Evolutionary conservation across 768 basidiomycete genomes (phyloP).

Genomic region (Boletellus sp.): DNA sequence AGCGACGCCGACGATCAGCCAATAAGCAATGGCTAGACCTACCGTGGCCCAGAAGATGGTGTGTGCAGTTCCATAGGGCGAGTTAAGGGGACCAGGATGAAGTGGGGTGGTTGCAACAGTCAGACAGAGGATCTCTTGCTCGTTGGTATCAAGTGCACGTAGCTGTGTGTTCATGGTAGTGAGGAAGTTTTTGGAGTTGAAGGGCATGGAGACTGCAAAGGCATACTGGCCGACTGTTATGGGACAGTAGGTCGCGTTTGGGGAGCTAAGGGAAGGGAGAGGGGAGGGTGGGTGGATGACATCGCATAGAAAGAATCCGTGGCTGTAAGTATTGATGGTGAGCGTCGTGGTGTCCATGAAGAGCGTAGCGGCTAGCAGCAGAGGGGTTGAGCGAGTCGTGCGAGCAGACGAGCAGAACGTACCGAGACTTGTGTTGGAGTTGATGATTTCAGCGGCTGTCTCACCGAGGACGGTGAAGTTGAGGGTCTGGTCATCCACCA

Average conservation of each 20-base stretch:
- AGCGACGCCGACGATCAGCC: conserved; percentile 75
- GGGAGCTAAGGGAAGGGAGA: conserved; percentile 42
- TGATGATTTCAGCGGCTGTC: conserved; percentile 56
- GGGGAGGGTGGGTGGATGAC: conserved; percentile 77
- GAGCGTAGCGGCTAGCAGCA: conserved; percentile 60
- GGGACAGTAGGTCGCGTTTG: conserved; percentile 63
- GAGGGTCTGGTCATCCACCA: conserved; percentile 47
- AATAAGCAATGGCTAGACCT: conserved; percentile 72
- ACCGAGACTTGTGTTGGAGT: conserved; percentile 66
- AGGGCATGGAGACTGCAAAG: conserved; percentile 70
- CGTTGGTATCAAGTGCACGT: conserved; percentile 84
- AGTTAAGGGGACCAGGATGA: conserved; percentile 47
- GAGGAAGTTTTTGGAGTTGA: conserved; percentile 62
- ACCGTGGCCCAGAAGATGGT: conserved; percentile 75
- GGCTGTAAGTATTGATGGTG: conserved; percentile 69
- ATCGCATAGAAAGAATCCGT: conserved; percentile 72
- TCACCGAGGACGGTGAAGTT: conserved; percentile 73
- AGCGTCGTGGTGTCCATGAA: conserved; percentile 81
- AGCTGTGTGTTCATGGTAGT: conserved; percentile 83
- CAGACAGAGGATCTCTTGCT: conserved; percentile 79
- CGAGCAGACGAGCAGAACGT: conserved; percentile 21
- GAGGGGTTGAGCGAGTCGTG: conserved; percentile 7
- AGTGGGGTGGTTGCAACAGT: conserved; percentile 77
- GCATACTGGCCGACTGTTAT: conserved; percentile 76
- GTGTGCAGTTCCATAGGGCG: conserved; percentile 62